Conservation (phyloP, 768 basidiomycete genomes). For the Favolaschia claudopus region DNA sequence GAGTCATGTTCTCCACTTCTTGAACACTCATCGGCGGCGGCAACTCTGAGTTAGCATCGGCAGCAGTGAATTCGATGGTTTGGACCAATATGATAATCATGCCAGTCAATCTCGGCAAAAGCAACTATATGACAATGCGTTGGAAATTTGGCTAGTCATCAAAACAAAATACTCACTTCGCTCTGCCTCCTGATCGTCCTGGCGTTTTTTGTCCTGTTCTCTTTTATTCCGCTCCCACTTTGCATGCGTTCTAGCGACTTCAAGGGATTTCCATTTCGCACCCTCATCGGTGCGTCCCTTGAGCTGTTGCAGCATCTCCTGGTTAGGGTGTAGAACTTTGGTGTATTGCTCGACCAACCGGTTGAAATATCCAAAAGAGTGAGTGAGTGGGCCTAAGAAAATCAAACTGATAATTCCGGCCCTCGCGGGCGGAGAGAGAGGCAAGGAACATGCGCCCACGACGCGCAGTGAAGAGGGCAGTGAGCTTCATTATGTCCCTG, state of each 20-base stretch:
- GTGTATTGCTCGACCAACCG: constrained; percentile 96
- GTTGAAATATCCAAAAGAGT: constrained; percentile 96
- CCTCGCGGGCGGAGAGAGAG: constrained; percentile 85
- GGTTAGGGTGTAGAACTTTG: constrained; percentile 85
- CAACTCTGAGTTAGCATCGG: constrained; percentile 89
- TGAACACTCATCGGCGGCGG: constrained; percentile 97
- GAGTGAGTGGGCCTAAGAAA: constrained; percentile 96
- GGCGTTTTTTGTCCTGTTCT: constrained; percentile 84
- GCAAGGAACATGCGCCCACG: constrained; percentile 88
- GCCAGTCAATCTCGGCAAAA: constrained; percentile 98
- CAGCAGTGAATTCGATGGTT: constrained; percentile 95
- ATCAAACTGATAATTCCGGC: constrained; percentile 97
- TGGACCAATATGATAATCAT: constrained; percentile 98
- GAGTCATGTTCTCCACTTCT: constrained; percentile 94
- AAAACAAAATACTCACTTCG: constrained; percentile 60
- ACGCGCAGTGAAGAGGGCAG: constrained; percentile 94
- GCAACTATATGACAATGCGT: constrained; percentile 60
- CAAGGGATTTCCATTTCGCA: constrained; percentile 80
- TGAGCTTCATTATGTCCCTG: constrained; percentile 95
- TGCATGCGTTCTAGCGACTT: constrained; percentile 77
- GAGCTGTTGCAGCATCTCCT: constrained; percentile 75
- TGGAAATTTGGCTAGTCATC: not conserved
- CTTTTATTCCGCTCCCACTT: constrained; percentile 89
- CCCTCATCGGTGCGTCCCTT: constrained; percentile 69
- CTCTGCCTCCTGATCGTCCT: constrained; percentile 94